Evolutionary conservation across 345 rosid species (phyloP).

Genomic region (Camelina sativa): DNA sequence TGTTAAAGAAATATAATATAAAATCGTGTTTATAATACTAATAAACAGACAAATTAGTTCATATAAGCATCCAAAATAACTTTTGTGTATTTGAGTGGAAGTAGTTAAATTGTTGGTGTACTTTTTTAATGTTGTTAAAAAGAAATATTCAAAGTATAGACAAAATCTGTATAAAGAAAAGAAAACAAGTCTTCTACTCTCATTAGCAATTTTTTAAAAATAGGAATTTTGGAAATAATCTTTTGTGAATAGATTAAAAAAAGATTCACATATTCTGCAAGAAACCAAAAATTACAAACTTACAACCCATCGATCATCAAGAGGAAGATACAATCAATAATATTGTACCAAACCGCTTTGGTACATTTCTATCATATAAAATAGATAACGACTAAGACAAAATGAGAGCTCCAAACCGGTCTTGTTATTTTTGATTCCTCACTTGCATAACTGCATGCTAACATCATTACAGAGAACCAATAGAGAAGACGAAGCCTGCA

Average conservation of each 20-base stretch:
- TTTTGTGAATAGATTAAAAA: no score
- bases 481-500: constrained; percentile 37
- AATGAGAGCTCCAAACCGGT: background rate
- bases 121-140: no score
- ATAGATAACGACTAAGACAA: background rate
- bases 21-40: no score
- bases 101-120: background rate
- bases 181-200: background rate
- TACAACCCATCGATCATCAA: background rate
- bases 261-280: no score
- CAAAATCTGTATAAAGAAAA: background rate
- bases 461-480: constrained; percentile 16
- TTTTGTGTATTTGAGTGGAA: no score
- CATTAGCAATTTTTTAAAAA: no score
- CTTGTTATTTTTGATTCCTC: background rate
- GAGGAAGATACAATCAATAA: background rate
- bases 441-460: background rate
- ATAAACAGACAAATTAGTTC: no score
- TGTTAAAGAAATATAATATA: no score
- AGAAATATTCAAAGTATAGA: background rate
- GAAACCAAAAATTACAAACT: background rate
- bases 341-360: background rate
- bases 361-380: constrained; percentile 7
- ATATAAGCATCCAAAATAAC: no score
- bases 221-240: no score